Base-by-base conservation (phyloP, 352 stramenopile genomes). In the Phytophthora constricta region DNA sequence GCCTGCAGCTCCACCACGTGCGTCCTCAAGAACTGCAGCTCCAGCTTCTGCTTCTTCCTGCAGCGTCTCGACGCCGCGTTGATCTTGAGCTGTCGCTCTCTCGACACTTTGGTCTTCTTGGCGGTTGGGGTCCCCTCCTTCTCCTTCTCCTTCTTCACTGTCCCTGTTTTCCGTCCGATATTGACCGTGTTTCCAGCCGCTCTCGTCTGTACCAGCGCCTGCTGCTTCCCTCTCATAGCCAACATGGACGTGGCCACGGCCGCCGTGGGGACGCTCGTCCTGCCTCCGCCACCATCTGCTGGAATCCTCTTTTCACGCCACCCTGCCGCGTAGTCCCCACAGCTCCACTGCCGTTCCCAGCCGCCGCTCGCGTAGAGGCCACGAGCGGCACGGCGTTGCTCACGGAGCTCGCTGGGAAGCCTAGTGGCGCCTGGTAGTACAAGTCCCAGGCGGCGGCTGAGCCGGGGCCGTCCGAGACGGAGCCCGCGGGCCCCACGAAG, bases 81-180 rank as follows among this genome's bases (percentile, higher is more conserved):
- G 77, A 95, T 95, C 74, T 93, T 95, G 34, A 95, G 83, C 62
- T 95, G 87, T 0, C 87, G 80, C 75, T 95, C 87, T 25, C 87
- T 79, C 9, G 85, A 93, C 8, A 95, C 87, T 71, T 95, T 95
- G 43, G 80, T 89, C 70, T 93, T 95, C 70, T 93, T 80, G 26
- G 65, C 58, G 62, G 25, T 52, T 13, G 51, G 54, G 22, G 61
- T 72, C 13, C 51, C 56, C 4, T 54, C 25, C 1, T 80, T 61
- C 5, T 71, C 51, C 43, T 61, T 48, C 45, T 78, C 68, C 19
- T 78, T 62, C 52, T 84, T 80, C 17, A 66, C 34, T 43, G 31
- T 51, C 52, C 65, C 39, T 17, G 28, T 60, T 42, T 27, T 51
- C 16, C 45, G 46, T 0, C 49, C 50, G 5, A 82, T 62, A 52